Base-by-base conservation (phyloP, 371 early-diverging fungal species). In the Haplosporangium sp. region DNA sequence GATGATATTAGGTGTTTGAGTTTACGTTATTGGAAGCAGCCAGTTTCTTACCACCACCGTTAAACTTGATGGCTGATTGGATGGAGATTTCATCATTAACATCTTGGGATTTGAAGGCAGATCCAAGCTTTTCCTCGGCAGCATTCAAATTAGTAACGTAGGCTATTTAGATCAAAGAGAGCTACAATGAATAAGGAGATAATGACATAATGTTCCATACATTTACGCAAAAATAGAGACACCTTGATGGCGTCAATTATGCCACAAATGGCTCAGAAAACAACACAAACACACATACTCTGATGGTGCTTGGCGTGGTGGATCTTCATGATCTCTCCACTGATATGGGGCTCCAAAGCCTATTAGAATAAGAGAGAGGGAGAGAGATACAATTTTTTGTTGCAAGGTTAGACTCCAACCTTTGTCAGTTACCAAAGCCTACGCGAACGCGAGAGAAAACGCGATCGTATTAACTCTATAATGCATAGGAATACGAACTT, bases 221-320 rank as follows among this genome's bases (percentile, higher is more conserved):
- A 1, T 27, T 27, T 27, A 35, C 55, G 6, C 15, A 53, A 38
- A 17, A 9, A 8, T 40, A 48, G 45, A 64, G 59, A 64, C 50
- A 57, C 64, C 59, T 47, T 39, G 44, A 50, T 64, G 65, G 71
- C 42, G 58, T 66, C 65, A 65, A 35, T 65, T 34, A 11, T 47
- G 45, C 39, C 37, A 17, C 19, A 61, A 52, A 47, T 53, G 48
- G 7, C 45, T 10, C 10, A 45, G 45, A 10, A 1, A 4, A 13
- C 27, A 27, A 27, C 27, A 7, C 4, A 15, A n/a, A 10, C 4
- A 27, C 13, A 58, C 74, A 9, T 71, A 79, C 81, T 67, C 71
- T 95, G 94, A 82, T 99, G 99, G 87, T 99, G 99, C 92, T 98
- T 98, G 75, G 88, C 61, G 86, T 99, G 97, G 85, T 99, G 99